A percentile compares a stretch with the other conserved stretches of the same genome.
phyloP scores from a whole-genome alignment of 106 monocot genomes.

The Allium fistulosum region DNA sequence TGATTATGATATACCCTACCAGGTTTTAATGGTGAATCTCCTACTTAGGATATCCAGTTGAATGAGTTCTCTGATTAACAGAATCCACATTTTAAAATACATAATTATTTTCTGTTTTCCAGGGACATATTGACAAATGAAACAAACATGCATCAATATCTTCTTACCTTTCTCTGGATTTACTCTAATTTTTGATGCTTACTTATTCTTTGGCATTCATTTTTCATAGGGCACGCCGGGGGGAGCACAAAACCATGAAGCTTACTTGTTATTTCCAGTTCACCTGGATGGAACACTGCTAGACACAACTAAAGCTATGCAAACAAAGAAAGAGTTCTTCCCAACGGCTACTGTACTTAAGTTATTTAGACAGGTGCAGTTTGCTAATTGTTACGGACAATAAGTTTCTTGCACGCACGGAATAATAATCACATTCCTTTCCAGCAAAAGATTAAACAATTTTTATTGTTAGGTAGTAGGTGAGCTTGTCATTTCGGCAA shows the following conservation, averaged over 20 bases:
- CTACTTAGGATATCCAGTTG: too few species aligned
- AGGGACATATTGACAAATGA: neutral
- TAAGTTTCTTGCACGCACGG: neutral
- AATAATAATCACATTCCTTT: neutral
- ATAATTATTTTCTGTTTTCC: neutral
- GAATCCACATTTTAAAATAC: too few species aligned
- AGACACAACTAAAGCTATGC: constrained; percentile 49
- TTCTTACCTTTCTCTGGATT: neutral
- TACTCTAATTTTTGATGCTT: neutral
- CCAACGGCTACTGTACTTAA: constrained; percentile 45
- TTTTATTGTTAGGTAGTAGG: neutral
- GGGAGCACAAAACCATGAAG: constrained; percentile 53
- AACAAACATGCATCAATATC: neutral
- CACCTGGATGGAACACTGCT: constrained; percentile 66
- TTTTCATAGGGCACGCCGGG: constrained; percentile 27
- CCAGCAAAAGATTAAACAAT: neutral
- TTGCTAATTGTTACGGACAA: neutral
- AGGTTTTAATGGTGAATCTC: too few species aligned
- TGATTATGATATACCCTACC: too few species aligned
- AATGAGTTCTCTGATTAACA: too few species aligned
- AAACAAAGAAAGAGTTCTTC: constrained; percentile 58
- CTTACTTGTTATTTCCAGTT: constrained; percentile 69
- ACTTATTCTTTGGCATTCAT: neutral
- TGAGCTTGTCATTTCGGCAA: too few species aligned
- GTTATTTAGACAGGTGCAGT: constrained; percentile 55